Conservation (phyloP, 495 filamentous ascomycete species). For the Neurospora sp. region DNA sequence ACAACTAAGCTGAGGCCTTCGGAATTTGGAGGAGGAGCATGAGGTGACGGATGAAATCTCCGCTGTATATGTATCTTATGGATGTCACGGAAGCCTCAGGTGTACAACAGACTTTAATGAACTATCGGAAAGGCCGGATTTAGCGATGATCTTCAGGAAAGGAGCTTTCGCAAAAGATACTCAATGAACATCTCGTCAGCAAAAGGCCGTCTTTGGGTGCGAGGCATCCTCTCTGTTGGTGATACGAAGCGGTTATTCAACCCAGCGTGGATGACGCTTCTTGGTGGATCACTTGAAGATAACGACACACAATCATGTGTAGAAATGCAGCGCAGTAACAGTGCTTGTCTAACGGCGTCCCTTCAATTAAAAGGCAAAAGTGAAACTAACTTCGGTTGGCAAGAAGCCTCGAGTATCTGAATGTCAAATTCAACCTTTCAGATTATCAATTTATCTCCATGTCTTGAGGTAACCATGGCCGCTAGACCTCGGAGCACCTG, state of each 20-base stretch:
- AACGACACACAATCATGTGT: background rate
- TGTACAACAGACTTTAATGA: slow-evolving; percentile 11
- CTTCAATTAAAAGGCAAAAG: background rate
- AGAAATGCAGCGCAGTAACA: background rate
- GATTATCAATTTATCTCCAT: background rate
- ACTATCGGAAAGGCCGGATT: background rate
- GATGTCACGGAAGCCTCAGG: slow-evolving; percentile 3
- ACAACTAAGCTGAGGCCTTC: slow-evolving; percentile 14
- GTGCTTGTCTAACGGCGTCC: background rate
- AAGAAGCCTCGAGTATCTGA: background rate
- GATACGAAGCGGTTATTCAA: background rate
- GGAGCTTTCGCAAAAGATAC: background rate
- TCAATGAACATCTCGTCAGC: background rate
- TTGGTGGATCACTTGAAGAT: background rate
- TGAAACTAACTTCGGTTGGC: background rate
- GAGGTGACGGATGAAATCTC: slow-evolving; percentile 27
- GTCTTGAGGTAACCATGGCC: background rate
- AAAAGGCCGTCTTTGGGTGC: background rate
- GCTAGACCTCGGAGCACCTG: background rate
- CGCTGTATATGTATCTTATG: slow-evolving; percentile 33
- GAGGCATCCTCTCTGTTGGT: background rate
- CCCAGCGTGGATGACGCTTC: background rate
- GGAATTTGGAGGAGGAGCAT: slow-evolving; percentile 3
- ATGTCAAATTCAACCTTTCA: background rate
- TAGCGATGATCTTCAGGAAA: background rate